Percentiles rank a stretch among this genome's conserved stretches.
These are phyloP conservation scores for Coemansia sp. DNA, from an alignment of 192 early-diverging fungal genomes.

Conservation along the genomic window DNA sequence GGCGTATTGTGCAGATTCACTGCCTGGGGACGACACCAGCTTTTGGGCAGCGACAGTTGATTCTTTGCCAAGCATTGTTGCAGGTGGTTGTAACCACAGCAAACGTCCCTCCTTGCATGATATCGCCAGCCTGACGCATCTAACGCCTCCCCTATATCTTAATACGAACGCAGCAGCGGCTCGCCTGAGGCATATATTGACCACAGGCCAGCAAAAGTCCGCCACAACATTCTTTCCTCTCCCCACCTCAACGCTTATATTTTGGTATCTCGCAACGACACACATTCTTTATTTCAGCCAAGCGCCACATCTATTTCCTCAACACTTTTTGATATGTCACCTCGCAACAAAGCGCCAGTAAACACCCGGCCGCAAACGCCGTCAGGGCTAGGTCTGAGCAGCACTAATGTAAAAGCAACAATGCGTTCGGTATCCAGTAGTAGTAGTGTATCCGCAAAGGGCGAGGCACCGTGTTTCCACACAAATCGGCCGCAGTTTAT, in stretches of 20 bases:
- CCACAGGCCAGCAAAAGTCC: neutral
- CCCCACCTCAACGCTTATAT: neutral
- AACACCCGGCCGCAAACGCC: slow-evolving; percentile 29
- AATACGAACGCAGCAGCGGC: neutral
- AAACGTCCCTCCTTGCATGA: neutral
- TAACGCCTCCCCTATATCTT: neutral
- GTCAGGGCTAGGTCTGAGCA: slow-evolving; percentile 22
- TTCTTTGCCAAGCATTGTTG: slow-evolving; percentile 1
- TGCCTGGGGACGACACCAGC: neutral
- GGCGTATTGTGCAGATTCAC: too few species aligned
- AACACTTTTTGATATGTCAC: slow-evolving; percentile 20
- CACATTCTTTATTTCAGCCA: neutral
- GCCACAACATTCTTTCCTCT: neutral
- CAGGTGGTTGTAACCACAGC: neutral
- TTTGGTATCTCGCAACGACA: neutral
- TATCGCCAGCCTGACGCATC: neutral
- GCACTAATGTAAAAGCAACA: slow-evolving; percentile 16
- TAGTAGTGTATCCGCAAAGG: slow-evolving; percentile 39
- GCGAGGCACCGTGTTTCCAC: slow-evolving; percentile 49
- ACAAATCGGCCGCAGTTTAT: slow-evolving; percentile 54
- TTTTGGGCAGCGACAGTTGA: neutral
- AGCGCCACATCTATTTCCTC: neutral
- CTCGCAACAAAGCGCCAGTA: slow-evolving; percentile 16
- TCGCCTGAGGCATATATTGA: neutral
- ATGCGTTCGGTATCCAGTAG: slow-evolving; percentile 44